Evolutionary conservation across 1,284 basidiomycete species (phyloP), one percentile per base, ranked within the genome.

Genomic region (Cryptococcus maquisensis): DNA sequence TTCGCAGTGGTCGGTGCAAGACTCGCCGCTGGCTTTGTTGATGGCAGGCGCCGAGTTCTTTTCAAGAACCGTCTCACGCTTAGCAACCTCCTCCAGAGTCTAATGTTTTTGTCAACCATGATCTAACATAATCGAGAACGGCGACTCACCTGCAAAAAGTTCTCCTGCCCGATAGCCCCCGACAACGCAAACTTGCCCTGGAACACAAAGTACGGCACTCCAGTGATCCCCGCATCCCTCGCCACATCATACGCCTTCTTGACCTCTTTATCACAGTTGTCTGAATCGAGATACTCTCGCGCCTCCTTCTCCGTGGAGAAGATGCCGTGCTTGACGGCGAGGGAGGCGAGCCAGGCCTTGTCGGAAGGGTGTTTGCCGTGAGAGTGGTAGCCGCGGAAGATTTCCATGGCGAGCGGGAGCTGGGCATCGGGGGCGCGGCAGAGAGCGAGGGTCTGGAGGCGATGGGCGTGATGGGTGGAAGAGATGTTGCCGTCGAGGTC

Each of bases 201-300:
- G 44, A 76, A 68, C 12, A 76, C 70, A 39, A 77, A 77, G 69
- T 79, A 80, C 4, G 79, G 78, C 0, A 80, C 78, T n/a, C 77
- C 78, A 1, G 69, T 71, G 43, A 80, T 75, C 5, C 78, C 77
- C 41, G 72, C 56, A 18, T 56, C 54, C 47, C 67, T 63, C 13
- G 73, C 73, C 1, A 51, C 52, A 28, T 51, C 49, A 61, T 74
- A 75, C 7, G 60, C 65, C 56, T 66, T 62, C 51, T 65, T 67
- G 13, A 75, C 71, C 53, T 74, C 68, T 35, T 57, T 53, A 55
- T 73, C 68, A 42, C 56, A 69, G 23, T 63, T 67, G n/a, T 63
- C 47, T n/a, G 60, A 56, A 12, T 66, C 56, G 35, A 76, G 57
- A 62, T 67, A 76, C 8, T 59, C 55, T 16, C 49, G n/a, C 15